A percentile compares a stretch with the other conserved stretches of the same genome.
Conservation (phyloP, 768 basidiomycete species). For the Termitomyces sp. region DNA sequence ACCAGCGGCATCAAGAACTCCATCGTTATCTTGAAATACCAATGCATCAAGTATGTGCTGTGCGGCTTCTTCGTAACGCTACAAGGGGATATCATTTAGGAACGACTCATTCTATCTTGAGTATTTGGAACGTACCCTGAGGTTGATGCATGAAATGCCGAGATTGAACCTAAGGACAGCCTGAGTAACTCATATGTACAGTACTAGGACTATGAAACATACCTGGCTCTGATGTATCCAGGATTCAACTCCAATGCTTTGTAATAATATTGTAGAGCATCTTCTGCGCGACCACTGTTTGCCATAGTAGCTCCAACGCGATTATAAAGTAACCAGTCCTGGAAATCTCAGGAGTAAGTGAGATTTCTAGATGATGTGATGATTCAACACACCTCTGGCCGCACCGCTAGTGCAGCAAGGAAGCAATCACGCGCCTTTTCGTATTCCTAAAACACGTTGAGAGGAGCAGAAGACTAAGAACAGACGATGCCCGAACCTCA, state of each 20-base stretch:
- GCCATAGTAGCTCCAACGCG: constrained; percentile 93
- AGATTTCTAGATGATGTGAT: background rate
- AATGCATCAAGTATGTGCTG: constrained; percentile 87
- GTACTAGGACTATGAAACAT: constrained; percentile 9
- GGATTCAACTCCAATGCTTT: constrained; percentile 85
- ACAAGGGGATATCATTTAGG: constrained; percentile 2
- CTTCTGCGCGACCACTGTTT: constrained; percentile 73
- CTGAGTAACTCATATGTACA: background rate
- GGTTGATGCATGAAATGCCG: constrained; percentile 87
- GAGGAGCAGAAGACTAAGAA: background rate
- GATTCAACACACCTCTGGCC: constrained; percentile 64
- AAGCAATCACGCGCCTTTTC: constrained; percentile 94
- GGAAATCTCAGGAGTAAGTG: background rate
- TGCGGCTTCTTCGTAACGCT: constrained; percentile 86
- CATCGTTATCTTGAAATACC: constrained; percentile 82
- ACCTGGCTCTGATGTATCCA: constrained; percentile 86
- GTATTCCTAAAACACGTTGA: constrained; percentile 61
- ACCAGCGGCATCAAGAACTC: constrained; percentile 42
- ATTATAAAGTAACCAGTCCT: constrained; percentile 94
- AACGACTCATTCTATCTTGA: background rate
- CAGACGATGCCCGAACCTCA: constrained; percentile 55
- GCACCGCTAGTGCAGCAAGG: constrained; percentile 75
- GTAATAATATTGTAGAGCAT: constrained; percentile 86
- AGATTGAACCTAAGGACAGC: constrained; percentile 74
- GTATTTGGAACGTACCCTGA: constrained; percentile 48